Evolutionary conservation across 2,329 filamentous ascomycete species (phyloP).

Genomic region (Beauveria asiatica): DNA sequence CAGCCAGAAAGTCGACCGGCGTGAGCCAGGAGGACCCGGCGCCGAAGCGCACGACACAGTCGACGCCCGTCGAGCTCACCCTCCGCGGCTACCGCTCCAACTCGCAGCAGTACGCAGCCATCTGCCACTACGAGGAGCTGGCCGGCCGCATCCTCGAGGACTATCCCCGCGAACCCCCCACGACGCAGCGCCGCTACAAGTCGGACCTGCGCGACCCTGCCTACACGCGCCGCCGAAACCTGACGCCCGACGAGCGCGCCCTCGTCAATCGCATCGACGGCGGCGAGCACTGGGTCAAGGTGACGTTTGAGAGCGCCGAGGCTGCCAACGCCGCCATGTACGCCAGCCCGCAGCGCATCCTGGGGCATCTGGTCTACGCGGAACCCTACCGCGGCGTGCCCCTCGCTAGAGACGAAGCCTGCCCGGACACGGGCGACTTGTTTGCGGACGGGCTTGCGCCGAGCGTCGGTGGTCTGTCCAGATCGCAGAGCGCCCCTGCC

Average conservation of each 20-base stretch:
- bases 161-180: slow-evolving; percentile 77
- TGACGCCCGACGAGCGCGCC: slow-evolving; percentile 64
- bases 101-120: slow-evolving; percentile 71
- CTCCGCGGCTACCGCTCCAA: slow-evolving; percentile 68
- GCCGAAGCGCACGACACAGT: slow-evolving; percentile 26
- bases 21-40: slow-evolving; percentile 31
- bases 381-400: slow-evolving; percentile 60
- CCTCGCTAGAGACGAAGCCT: slow-evolving; percentile 54
- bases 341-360: slow-evolving; percentile 62
- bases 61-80: slow-evolving; percentile 62
- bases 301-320: slow-evolving; percentile 68
- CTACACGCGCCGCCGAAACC: slow-evolving; percentile 52
- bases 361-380: slow-evolving; percentile 62
- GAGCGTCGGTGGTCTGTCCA: slow-evolving; percentile 21
- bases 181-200: slow-evolving; percentile 61
- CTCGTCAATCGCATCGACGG: slow-evolving; percentile 76
- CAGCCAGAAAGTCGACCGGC: slow-evolving; percentile 24
- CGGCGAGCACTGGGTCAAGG: slow-evolving; percentile 86
- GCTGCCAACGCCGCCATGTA: slow-evolving; percentile 62
- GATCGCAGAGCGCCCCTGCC: slow-evolving; percentile 30
- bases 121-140: slow-evolving; percentile 80
- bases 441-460: slow-evolving; percentile 25
- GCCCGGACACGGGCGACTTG: slow-evolving; percentile 35
- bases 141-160: slow-evolving; percentile 87
- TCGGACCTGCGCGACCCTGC: slow-evolving; percentile 66